Evolutionary conservation across 495 filamentous ascomycete genomes (phyloP).

Genomic region (Alectoria sarmentosa): DNA sequence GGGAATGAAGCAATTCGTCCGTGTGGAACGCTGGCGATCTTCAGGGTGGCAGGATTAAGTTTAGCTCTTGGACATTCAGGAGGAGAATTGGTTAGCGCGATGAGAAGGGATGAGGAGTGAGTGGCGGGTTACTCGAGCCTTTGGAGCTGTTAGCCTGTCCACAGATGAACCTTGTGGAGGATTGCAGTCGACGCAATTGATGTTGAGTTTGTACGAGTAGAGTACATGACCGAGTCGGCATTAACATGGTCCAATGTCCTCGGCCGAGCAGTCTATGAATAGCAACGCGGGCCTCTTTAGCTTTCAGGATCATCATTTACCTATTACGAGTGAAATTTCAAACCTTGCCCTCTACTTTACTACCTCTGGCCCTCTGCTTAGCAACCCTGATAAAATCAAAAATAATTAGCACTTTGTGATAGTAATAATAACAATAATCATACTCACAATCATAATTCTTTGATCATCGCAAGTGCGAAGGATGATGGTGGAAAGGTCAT

Average conservation of each 20-base stretch:
- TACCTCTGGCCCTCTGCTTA: too few species aligned
- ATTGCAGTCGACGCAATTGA: background rate
- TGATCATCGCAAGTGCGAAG: too few species aligned
- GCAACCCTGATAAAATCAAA: too few species aligned
- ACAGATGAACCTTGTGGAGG: background rate
- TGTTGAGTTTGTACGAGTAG: too few species aligned
- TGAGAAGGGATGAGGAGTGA: too few species aligned
- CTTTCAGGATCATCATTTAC: background rate
- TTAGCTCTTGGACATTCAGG: background rate
- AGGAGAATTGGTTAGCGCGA: background rate
- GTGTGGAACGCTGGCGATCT: background rate
- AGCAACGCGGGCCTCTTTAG: background rate
- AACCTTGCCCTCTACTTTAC: background rate
- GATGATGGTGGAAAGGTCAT: too few species aligned
- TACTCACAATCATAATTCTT: too few species aligned
- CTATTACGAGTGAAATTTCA: background rate
- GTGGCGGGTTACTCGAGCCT: too few species aligned
- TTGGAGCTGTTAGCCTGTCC: background rate
- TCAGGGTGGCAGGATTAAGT: background rate
- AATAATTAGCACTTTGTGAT: too few species aligned
- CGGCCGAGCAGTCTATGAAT: constrained; percentile 2
- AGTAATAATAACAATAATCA: too few species aligned
- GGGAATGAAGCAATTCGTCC: background rate
- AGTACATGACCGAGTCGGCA: background rate
- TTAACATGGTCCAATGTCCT: background rate